Percentiles rank a stretch among this genome's conserved stretches.
Evolutionary conservation across 345 rosid species (phyloP).

Genomic region (Cardamine resedifolia): DNA sequence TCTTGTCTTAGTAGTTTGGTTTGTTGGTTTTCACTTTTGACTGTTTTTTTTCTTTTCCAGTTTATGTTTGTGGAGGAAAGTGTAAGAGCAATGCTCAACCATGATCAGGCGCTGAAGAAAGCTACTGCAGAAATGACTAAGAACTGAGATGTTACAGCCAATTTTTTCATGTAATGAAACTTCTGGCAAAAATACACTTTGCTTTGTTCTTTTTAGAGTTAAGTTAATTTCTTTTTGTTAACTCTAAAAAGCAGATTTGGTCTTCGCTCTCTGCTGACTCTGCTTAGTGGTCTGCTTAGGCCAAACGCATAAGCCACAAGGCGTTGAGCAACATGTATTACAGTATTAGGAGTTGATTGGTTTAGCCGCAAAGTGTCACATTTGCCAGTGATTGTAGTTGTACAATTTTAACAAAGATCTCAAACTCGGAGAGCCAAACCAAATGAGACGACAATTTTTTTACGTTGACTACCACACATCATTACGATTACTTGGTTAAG

Average conservation of each 20-base stretch:
- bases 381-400: background rate
- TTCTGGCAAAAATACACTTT: too few species aligned
- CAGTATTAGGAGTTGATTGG: background rate
- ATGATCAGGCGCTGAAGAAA: slow-evolving; percentile 60
- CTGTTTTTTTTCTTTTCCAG: background rate
- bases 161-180: too few species aligned
- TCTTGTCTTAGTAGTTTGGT: background rate
- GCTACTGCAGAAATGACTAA: slow-evolving; percentile 3
- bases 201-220: too few species aligned
- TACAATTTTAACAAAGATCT: too few species aligned
- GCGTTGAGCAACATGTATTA: background rate
- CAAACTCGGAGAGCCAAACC: too few species aligned
- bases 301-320: background rate
- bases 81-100: slow-evolving; percentile 72
- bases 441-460: too few species aligned
- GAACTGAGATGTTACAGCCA: slow-evolving; percentile 18
- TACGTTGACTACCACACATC: too few species aligned
- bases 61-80: slow-evolving; percentile 62
- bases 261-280: too few species aligned
- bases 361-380: background rate
- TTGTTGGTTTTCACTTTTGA: background rate
- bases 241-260: too few species aligned
- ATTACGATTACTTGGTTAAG: too few species aligned
- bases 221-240: too few species aligned
- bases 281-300: too few species aligned